Base-by-base conservation (phyloP, 768 basidiomycete species). In the Stropharia rugosoannulata region DNA sequence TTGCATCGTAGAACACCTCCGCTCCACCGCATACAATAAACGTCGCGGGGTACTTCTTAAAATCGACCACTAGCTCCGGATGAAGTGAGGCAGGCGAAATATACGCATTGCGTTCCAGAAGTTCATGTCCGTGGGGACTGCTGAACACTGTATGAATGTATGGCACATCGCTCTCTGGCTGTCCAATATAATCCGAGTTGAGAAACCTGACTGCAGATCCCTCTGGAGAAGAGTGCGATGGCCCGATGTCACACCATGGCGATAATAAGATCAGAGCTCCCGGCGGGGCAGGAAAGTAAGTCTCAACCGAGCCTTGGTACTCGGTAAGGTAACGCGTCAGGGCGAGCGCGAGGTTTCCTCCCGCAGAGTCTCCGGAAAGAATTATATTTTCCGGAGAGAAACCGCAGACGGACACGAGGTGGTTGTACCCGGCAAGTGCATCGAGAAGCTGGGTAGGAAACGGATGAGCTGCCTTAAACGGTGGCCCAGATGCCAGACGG, bases 371-470 rank as follows among this genome's bases (percentile, higher is more conserved):
- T 2, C 90, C 91, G 16, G 75, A 75, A 16, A 92, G 48, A 52
- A 89, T 75, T 62, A 93, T 85, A 60, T 89, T 72, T 15, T 72
- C 66, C 0, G 89, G 80, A 1, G 73, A 58, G 65, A 89, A 85
- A 0, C 83, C 81, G 25, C 86, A 71, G 8, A 64, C 70, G 47
- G 79, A 73, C 36, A 87, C 75, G 18, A 92, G 84, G 67, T 92
- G 86, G 43, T 78, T 70, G 67, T 92, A 94, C 6, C 86, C 90
- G 1, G 87, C 81, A 8, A 93, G 70, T 2, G 83, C 84, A 64
- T 94, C 90, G 11, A 93, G 70, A 0, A 94, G 74, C 18, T 87
- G 87, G 0, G 86, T 75, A 0, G 91, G 91, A 73, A 93, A 93
- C 6, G 89, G 80, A 57, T 85, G 75, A 4, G 69, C 70, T 9